These are phyloP conservation scores for Lycium ferocissimum DNA, from an alignment of 257 asterid genomes.

Conservation along the genomic window DNA sequence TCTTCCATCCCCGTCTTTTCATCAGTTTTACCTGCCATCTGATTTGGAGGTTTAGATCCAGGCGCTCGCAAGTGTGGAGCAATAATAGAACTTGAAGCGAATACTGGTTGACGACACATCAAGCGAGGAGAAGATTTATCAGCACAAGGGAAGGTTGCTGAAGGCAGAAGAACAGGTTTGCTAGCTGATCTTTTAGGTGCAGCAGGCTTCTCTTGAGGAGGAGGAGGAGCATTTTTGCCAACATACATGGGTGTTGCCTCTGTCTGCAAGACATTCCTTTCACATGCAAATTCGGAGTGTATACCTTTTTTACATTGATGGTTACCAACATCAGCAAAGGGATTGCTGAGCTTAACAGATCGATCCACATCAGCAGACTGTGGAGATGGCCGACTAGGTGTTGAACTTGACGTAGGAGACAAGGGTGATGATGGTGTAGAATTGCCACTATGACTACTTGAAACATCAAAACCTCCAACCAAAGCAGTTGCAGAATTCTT, in stretches of 20 bases:
- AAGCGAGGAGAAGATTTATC: constrained; percentile 46
- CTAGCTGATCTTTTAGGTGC: constrained; percentile 42
- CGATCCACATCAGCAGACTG: constrained; percentile 47
- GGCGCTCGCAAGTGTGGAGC: constrained; percentile 84
- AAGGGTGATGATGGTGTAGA: constrained; percentile 90
- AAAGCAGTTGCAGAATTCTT: constrained; percentile 52
- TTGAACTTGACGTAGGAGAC: constrained; percentile 63
- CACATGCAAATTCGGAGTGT: constrained; percentile 38
- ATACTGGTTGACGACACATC: constrained; percentile 48
- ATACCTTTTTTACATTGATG: constrained; percentile 40
- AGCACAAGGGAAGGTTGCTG: constrained; percentile 65
- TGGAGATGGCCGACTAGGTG: constrained; percentile 54
- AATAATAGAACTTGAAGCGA: constrained; percentile 57
- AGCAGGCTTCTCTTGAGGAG: constrained; percentile 49
- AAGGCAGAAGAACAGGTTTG: constrained; percentile 62
- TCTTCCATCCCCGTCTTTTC: constrained; percentile 47
- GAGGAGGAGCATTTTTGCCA: constrained; percentile 29
- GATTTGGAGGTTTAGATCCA: constrained; percentile 56
- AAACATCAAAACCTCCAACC: constrained; percentile 58
- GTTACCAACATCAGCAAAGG: constrained; percentile 34
- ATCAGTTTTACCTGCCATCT: constrained; percentile 43
- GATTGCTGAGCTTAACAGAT: constrained; percentile 44
- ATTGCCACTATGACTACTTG: constrained; percentile 92
- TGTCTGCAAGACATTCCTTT: constrained; percentile 37
- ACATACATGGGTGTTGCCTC: constrained; percentile 37